Evolutionary conservation across 129 eudicot species (phyloP).

Genomic region (Artemisia argyi): DNA sequence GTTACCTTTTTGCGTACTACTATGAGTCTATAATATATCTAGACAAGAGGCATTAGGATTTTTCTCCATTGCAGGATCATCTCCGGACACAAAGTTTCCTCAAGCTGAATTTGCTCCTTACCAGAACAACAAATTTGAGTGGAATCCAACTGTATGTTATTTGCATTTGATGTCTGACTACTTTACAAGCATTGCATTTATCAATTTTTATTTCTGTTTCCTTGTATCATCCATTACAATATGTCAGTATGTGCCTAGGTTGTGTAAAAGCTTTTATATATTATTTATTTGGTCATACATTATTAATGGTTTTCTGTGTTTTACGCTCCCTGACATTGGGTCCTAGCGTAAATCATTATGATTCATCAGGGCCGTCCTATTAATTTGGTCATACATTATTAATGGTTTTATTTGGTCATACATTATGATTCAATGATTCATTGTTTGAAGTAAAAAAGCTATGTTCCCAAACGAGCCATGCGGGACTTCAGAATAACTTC

Average conservation of each 20-base stretch:
- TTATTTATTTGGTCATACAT: too few relatives aligned
- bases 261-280: too few relatives aligned
- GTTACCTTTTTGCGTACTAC: background rate
- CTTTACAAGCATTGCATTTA: constrained; percentile 3
- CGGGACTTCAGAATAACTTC: background rate
- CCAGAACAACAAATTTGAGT: constrained; percentile 52
- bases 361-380: too few relatives aligned
- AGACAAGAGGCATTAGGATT: constrained; percentile 11
- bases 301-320: too few relatives aligned
- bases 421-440: background rate
- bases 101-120: constrained; percentile 91
- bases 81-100: constrained; percentile 93
- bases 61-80: constrained; percentile 54
- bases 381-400: too few relatives aligned
- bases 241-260: too few relatives aligned
- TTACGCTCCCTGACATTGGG: too few relatives aligned
- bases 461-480: background rate
- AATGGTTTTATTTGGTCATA: too few relatives aligned
- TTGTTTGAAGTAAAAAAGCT: background rate
- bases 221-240: background rate
- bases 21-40: background rate
- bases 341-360: too few relatives aligned
- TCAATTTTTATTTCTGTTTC: background rate
- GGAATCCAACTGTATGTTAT: constrained; percentile 92
- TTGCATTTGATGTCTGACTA: constrained; percentile 9